Base-by-base conservation (phyloP, 164 flowering plant genomes). In the Hamamelis virginiana region DNA sequence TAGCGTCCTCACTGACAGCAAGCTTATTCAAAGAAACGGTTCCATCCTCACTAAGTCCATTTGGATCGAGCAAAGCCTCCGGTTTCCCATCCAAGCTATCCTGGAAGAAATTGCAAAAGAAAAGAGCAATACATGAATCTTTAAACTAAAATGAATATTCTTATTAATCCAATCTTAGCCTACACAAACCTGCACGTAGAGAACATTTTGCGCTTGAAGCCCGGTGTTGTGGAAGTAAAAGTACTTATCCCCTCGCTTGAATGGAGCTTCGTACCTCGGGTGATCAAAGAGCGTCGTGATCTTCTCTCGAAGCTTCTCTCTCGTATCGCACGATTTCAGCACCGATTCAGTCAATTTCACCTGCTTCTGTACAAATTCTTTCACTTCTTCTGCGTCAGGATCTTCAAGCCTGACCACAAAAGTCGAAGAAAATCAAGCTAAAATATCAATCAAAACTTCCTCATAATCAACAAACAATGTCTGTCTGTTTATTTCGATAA, bases 171-270 rank as follows among this genome's bases (percentile, higher is more conserved):
- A 12, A 57, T 25, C 26, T 8, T 27, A 57, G 18, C 26, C 59
- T 10, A n/a, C 8, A 76, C 72, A 22, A 62, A 92, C 99, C 97
- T 91, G 99, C 28, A 93, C 87, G 62, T 89, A 96, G 4, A 96
- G 89, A n/a, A 96, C 91, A 33, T n/a, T 77, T 52, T 96, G 99
- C 1, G 98, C 87, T 73, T 96, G 99, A 38, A 96, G 90, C 0
- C 99, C 99, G 5, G 98, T 84, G 71, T 96, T 96, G 43, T 91
- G 97, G 64, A 76, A 91, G 85, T 96, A 96, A 75, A 96, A 96
- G 69, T 87, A 93, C 79, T 89, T 96, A 46, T 89, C 77, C 62
- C 86, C 93, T 57, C 71, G 78, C 76, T 77, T 86, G 71, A 85
- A 87, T 15, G 98, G 98, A n/a, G 89, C 78, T 18, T 81, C 82